phyloP scores from a whole-genome alignment of 495 filamentous ascomycete genomes.

The Astrocystis sublimbata region DNA sequence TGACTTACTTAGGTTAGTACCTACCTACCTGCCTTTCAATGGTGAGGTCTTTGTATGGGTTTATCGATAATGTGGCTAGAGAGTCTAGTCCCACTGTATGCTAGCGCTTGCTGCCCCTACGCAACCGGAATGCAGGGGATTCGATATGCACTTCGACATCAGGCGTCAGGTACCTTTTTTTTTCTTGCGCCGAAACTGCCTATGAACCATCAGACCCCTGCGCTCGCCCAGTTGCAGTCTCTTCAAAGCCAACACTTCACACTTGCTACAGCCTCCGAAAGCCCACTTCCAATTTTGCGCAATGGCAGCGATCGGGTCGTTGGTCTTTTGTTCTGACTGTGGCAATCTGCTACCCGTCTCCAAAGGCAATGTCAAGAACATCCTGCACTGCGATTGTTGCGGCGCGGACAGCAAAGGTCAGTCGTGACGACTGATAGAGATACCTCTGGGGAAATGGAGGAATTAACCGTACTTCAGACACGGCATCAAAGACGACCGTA shows the following conservation, averaged over 20 bases:
- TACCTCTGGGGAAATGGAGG: not conserved
- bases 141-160: too few species aligned
- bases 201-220: not conserved
- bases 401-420: slow-evolving; percentile 79
- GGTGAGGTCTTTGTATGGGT: not conserved
- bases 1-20: too few species aligned
- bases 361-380: slow-evolving; percentile 69
- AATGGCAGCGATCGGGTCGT: slow-evolving; percentile 86
- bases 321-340: slow-evolving; percentile 93
- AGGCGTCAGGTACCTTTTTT: not conserved
- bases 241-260: not conserved
- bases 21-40: too few species aligned
- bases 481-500: slow-evolving; percentile 73
- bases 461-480: slow-evolving; percentile 57
- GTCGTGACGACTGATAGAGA: slow-evolving; percentile 3
- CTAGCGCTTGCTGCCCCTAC: too few species aligned
- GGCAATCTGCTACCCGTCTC: slow-evolving; percentile 85
- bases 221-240: not conserved
- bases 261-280: too few species aligned
- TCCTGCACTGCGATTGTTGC: slow-evolving; percentile 81
- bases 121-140: not conserved
- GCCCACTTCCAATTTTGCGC: slow-evolving; percentile 11
- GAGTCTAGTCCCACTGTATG: too few species aligned
- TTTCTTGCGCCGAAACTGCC: not conserved
- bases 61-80: slow-evolving; percentile 17